Conservation (phyloP, 441 rosid species). For the Kokia cookei region DNA sequence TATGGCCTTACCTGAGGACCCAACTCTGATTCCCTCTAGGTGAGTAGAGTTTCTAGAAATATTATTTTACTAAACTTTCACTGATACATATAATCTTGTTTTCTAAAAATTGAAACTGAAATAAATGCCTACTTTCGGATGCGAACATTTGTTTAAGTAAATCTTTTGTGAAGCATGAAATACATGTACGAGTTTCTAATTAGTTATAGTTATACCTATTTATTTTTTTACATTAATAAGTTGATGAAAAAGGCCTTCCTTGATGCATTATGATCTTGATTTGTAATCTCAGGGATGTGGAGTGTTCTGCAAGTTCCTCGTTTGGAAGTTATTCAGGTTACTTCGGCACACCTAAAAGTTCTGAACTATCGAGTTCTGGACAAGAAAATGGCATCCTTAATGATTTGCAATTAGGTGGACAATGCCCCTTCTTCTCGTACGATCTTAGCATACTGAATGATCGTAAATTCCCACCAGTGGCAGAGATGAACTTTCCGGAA, state of each 20-base stretch:
- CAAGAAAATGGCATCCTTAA: conserved; percentile 61
- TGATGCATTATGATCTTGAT: background rate
- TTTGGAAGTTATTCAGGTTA: conserved; percentile 75
- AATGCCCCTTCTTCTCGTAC: conserved; percentile 38
- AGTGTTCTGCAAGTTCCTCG: conserved; percentile 75
- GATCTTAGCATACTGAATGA: conserved; percentile 45
- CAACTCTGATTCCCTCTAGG: conserved; percentile 39
- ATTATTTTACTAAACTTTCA: background rate
- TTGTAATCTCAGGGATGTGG: conserved; percentile 51
- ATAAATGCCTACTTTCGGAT: background rate
- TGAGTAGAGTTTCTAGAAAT: conserved; percentile 14
- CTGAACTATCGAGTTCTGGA: conserved; percentile 59
- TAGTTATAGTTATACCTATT: background rate
- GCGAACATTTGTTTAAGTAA: background rate
- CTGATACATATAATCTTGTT: background rate
- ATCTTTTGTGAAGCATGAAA: background rate
- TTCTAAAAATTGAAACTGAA: background rate
- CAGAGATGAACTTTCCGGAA: conserved; percentile 46
- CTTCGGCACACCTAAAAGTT: conserved; percentile 48
- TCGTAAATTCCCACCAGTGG: conserved; percentile 40
- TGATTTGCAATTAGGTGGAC: conserved; percentile 47
- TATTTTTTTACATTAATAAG: background rate
- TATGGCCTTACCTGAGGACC: conserved; percentile 37
- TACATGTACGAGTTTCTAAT: background rate
- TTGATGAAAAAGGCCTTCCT: background rate